Percentiles rank a stretch among this genome's conserved stretches.
These are phyloP conservation scores for Leccinum disarticulatum DNA, from an alignment of 768 basidiomycete species.

Conservation along the genomic window DNA sequence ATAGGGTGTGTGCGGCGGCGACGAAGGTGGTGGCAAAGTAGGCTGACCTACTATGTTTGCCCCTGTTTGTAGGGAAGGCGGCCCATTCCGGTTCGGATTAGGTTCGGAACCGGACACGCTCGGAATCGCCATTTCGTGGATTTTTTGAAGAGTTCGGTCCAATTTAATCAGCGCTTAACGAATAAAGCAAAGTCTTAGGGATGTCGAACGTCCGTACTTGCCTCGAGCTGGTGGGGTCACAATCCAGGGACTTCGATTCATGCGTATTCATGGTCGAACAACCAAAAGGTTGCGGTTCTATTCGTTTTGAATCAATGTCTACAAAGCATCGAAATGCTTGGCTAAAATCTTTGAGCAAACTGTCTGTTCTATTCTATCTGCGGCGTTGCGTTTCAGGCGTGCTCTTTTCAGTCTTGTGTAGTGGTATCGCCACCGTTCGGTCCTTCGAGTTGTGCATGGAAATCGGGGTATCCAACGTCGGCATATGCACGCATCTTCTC, in stretches of 20 bases:
- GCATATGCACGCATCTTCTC: conserved; percentile 54
- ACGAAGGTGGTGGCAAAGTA: too few species aligned
- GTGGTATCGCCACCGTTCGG: neutral
- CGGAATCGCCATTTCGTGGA: too few species aligned
- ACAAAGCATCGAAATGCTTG: neutral
- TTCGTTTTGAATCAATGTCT: neutral
- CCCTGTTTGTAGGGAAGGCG: too few species aligned
- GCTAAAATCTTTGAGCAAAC: neutral
- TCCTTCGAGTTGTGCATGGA: neutral
- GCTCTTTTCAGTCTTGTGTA: neutral
- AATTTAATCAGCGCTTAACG: neutral
- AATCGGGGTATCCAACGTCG: conserved; percentile 53
- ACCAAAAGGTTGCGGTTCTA: neutral
- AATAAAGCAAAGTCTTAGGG: neutral
- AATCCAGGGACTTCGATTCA: neutral
- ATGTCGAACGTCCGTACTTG: neutral
- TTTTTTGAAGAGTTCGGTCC: too few species aligned
- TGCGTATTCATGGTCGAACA: conserved; percentile 3
- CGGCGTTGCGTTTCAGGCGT: too few species aligned
- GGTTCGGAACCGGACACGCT: too few species aligned
- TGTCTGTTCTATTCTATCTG: neutral
- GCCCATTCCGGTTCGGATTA: too few species aligned
- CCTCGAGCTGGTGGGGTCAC: neutral
- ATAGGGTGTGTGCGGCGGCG: too few species aligned
- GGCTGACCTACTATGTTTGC: too few species aligned